Percentiles rank a stretch among this genome's conserved stretches.
These are phyloP conservation scores for Sarocladiaceae sp. DNA, from an alignment of 2,329 filamentous ascomycete genomes.

Conservation along the genomic window DNA sequence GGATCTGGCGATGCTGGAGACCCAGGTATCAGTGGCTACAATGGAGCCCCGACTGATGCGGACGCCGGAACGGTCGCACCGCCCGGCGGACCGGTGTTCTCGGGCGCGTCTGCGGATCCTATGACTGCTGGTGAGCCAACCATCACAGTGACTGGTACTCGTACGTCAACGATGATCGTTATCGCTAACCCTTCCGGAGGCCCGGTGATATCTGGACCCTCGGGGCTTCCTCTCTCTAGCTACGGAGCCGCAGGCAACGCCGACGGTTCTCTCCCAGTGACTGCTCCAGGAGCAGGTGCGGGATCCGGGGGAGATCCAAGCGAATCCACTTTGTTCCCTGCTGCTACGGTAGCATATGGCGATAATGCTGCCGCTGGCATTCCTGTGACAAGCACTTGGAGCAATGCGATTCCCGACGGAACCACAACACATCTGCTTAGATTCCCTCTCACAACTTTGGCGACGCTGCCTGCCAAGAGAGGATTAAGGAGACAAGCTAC, in stretches of 20 bases:
- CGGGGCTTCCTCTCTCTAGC: constrained; percentile 8
- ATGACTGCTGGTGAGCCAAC: constrained; percentile 9
- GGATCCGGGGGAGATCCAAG: constrained; percentile 1
- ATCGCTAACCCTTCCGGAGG: constrained; percentile 10
- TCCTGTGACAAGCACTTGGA: constrained; percentile 30
- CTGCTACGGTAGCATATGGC: constrained; percentile 5
- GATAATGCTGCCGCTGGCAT: neutral
- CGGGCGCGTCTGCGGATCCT: neutral
- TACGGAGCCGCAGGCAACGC: neutral
- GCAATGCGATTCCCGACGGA: constrained; percentile 31
- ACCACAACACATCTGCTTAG: constrained; percentile 37
- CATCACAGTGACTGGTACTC: constrained; percentile 9
- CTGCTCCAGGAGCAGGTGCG: neutral
- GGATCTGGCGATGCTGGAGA: neutral
- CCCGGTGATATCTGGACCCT: constrained; percentile 1
- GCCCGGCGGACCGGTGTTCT: neutral
- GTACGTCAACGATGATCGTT: constrained; percentile 13
- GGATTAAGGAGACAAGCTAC: constrained; percentile 21
- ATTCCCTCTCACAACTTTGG: constrained; percentile 33
- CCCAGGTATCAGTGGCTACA: constrained; percentile 1
- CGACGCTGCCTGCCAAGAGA: constrained; percentile 21
- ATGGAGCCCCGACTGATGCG: neutral
- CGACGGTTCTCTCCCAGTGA: neutral
- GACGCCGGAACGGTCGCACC: neutral
- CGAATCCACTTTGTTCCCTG: constrained; percentile 11